Conservation (phyloP, 1,139 yeast species). For the Suhomyces bolitotheri region DNA sequence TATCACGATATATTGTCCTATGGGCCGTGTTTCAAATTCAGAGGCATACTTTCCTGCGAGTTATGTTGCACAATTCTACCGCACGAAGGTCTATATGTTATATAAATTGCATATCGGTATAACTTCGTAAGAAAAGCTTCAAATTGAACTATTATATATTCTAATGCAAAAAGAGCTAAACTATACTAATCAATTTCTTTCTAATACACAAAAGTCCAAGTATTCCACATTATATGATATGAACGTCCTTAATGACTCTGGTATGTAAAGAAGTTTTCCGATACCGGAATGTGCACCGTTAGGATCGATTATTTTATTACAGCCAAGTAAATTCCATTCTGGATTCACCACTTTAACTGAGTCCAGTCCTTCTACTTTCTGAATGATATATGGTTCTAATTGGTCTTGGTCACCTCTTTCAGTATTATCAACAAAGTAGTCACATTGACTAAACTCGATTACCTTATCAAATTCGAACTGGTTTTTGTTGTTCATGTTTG, state of each 20-base stretch:
- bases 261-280: slow-evolving; percentile 50
- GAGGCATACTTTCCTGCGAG: too few species aligned
- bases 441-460: slow-evolving; percentile 47
- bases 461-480: slow-evolving; percentile 56
- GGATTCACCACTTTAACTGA: slow-evolving; percentile 13
- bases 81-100: too few species aligned
- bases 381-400: slow-evolving; percentile 28
- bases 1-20: too few species aligned
- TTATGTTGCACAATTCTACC: too few species aligned
- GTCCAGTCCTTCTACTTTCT: slow-evolving; percentile 12
- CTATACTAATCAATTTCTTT: slow-evolving; percentile 15
- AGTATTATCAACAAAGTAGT: slow-evolving; percentile 59
- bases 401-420: slow-evolving; percentile 29
- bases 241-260: slow-evolving; percentile 27
- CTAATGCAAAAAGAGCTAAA: too few species aligned
- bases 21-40: too few species aligned
- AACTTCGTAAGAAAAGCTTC: too few species aligned
- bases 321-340: slow-evolving; percentile 45
- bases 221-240: slow-evolving; percentile 34
- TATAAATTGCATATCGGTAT: too few species aligned
- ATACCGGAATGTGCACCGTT: slow-evolving; percentile 44
- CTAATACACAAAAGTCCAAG: slow-evolving; percentile 47
- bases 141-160: too few species aligned
- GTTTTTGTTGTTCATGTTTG: slow-evolving; percentile 74
- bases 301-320: slow-evolving; percentile 50